Conservation (phyloP, 2,329 filamentous ascomycete species). For the Botryosphaeria dothidea region DNA sequence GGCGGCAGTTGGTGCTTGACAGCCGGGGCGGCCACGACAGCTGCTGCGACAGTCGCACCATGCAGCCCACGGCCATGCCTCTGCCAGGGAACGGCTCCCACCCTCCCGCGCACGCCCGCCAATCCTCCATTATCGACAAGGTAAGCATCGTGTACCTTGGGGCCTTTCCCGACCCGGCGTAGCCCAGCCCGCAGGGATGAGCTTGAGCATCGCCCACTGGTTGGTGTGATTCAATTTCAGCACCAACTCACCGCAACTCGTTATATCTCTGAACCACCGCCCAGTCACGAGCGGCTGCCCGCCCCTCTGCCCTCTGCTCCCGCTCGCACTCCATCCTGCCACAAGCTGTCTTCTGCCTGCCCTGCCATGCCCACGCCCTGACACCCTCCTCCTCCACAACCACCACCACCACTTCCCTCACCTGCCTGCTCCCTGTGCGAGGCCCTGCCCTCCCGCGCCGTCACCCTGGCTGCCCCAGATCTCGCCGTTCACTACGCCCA, state of each 20-base stretch:
- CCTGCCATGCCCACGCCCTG: background rate
- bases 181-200: constrained; percentile 19
- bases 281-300: constrained; percentile 17
- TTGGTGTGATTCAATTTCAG: constrained; percentile 21
- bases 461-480: constrained; percentile 42
- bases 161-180: constrained; percentile 17
- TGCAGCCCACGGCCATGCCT: constrained; percentile 11
- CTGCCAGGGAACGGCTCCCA: constrained; percentile 19
- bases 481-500: constrained; percentile 36
- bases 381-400: background rate
- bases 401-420: background rate
- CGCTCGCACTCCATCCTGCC: background rate
- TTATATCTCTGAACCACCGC: constrained; percentile 16
- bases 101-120: constrained; percentile 17
- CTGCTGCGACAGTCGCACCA: constrained; percentile 19
- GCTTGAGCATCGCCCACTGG: constrained; percentile 16
- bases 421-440: background rate
- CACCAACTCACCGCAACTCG: constrained; percentile 20
- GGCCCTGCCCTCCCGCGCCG: constrained; percentile 17
- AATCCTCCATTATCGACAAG: constrained; percentile 19
- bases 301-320: constrained; percentile 1
- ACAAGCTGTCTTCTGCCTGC: background rate
- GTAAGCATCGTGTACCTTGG: constrained; percentile 13
- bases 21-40: constrained; percentile 12
- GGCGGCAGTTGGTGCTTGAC: constrained; percentile 17